Evolutionary conservation across 148 eudicot species (phyloP).

Genomic region (Camellia lanceoleosa): DNA sequence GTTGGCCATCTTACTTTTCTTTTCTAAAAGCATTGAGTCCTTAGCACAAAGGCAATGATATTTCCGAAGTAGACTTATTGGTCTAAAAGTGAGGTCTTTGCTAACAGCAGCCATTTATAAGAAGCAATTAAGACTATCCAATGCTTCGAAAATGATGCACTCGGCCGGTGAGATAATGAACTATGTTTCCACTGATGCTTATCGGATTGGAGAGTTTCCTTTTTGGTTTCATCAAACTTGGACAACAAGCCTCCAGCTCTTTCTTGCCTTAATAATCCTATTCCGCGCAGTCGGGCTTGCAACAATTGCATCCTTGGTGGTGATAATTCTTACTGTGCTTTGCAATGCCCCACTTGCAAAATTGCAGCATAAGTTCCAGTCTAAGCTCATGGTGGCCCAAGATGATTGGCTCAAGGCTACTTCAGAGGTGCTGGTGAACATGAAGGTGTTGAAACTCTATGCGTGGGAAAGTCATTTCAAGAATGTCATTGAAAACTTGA

Average conservation of each 20-base stretch:
- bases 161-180: slow-evolving; percentile 83
- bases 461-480: slow-evolving; percentile 88
- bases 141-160: slow-evolving; percentile 59
- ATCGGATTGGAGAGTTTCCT: slow-evolving; percentile 84
- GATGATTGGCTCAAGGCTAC: slow-evolving; percentile 62
- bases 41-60: slow-evolving; percentile 81
- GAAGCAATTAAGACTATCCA: slow-evolving; percentile 73
- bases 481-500: slow-evolving; percentile 50
- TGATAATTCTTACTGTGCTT: slow-evolving; percentile 58
- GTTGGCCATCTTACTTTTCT: slow-evolving; percentile 59
- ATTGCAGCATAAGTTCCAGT: slow-evolving; percentile 62
- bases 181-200: slow-evolving; percentile 83
- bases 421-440: slow-evolving; percentile 70
- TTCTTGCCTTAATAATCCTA: slow-evolving; percentile 59
- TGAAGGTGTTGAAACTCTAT: slow-evolving; percentile 81
- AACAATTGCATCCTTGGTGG: slow-evolving; percentile 55
- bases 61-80: slow-evolving; percentile 58
- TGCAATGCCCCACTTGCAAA: slow-evolving; percentile 74
- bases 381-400: slow-evolving; percentile 69
- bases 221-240: slow-evolving; percentile 82
- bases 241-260: slow-evolving; percentile 74
- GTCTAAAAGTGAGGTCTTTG: slow-evolving; percentile 66
- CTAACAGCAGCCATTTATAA: slow-evolving; percentile 73
- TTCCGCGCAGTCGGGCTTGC: slow-evolving; percentile 61
- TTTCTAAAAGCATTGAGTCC: slow-evolving; percentile 61